Evolutionary conservation across 805 yeast genomes (phyloP).

Genomic region (Metschnikowia matae): DNA sequence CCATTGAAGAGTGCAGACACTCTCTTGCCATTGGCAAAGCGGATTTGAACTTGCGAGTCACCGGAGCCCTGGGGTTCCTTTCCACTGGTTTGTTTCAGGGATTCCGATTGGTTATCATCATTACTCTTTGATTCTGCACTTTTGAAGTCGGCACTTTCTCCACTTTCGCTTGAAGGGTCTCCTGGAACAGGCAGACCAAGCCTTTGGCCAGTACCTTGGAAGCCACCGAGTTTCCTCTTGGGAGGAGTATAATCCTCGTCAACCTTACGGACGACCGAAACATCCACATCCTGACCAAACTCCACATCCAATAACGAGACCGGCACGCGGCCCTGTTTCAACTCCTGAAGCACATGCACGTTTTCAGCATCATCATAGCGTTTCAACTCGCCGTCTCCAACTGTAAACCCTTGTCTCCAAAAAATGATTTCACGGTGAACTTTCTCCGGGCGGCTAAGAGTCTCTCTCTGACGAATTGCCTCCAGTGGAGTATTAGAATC

Average conservation of each 20-base stretch:
- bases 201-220: conserved; percentile 75
- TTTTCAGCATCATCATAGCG: conserved; percentile 93
- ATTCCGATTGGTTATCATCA: conserved; percentile 5
- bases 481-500: conserved; percentile 40
- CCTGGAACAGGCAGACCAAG: conserved; percentile 89
- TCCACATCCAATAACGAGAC: conserved; percentile 74
- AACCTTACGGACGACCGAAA: conserved; percentile 71
- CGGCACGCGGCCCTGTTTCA: conserved; percentile 91
- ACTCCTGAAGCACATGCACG: conserved; percentile 67
- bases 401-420: conserved; percentile 95
- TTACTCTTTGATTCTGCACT: conserved; percentile 8
- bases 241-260: conserved; percentile 82
- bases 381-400: conserved; percentile 84
- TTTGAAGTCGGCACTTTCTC: no score
- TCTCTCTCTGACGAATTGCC: conserved; percentile 27
- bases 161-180: conserved; percentile 28
- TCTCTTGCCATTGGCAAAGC: conserved; percentile 79
- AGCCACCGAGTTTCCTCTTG: conserved; percentile 58
- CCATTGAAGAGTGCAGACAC: conserved; percentile 61
- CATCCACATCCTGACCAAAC: conserved; percentile 91
- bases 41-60: conserved; percentile 72
- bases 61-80: conserved; percentile 38
- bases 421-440: conserved; percentile 83
- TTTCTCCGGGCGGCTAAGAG: conserved; percentile 31
- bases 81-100: not conserved